Evolutionary conservation across 441 rosid genomes (phyloP).

Genomic region (Gossypium trilobum): DNA sequence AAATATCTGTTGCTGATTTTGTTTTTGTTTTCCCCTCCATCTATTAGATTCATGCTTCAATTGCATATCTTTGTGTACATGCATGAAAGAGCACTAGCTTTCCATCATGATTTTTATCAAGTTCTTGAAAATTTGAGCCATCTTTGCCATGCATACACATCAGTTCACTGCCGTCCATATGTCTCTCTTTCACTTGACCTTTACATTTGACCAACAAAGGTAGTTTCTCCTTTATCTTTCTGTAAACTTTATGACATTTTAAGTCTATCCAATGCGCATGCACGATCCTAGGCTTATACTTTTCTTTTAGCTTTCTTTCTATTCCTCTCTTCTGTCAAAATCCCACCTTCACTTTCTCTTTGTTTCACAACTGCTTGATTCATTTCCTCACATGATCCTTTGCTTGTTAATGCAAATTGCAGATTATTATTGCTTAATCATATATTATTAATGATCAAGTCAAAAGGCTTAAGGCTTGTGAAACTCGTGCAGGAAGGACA

Average conservation of each 20-base stretch:
- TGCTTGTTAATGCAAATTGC: neutral
- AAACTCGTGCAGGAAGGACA: constrained; percentile 60
- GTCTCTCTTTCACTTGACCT: constrained; percentile 13
- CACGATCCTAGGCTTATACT: constrained; percentile 17
- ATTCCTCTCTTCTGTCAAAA: constrained; percentile 2
- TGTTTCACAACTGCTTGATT: neutral
- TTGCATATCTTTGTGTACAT: constrained; percentile 26
- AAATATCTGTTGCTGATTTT: constrained; percentile 26
- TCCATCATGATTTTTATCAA: constrained; percentile 18
- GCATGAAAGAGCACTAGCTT: constrained; percentile 26
- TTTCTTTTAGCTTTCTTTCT: neutral
- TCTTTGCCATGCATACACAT: constrained; percentile 31
- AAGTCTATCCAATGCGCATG: constrained; percentile 21
- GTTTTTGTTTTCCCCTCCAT: constrained; percentile 6
- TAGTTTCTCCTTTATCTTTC: constrained; percentile 16
- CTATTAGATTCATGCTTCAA: constrained; percentile 14
- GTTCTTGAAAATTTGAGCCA: constrained; percentile 26
- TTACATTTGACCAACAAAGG: constrained; percentile 32
- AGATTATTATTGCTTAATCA: too few relatives aligned
- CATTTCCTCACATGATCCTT: neutral
- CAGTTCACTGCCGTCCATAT: constrained; percentile 23
- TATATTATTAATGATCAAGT: too few relatives aligned
- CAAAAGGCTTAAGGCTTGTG: neutral
- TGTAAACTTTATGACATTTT: constrained; percentile 24
- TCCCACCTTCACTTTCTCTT: constrained; percentile 1